Evolutionary conservation across 2,329 filamentous ascomycete species (phyloP).

Genomic region (Westerdykella sp.): DNA sequence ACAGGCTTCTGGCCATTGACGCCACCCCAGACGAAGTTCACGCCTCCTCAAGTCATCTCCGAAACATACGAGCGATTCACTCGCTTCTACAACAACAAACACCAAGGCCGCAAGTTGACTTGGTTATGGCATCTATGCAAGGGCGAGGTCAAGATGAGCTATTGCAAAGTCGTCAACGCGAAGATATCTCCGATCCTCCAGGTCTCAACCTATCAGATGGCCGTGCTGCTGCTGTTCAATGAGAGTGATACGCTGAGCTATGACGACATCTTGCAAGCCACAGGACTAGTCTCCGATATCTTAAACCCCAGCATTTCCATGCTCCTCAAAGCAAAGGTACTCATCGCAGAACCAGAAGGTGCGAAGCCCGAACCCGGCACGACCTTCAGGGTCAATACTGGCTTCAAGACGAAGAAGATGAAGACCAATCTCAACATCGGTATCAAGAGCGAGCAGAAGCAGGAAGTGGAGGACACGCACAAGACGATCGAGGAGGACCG

Average conservation of each 20-base stretch:
- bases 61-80: conserved; percentile 85
- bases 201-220: conserved; percentile 97
- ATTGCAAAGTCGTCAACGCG: conserved; percentile 58
- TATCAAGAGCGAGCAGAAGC: conserved; percentile 92
- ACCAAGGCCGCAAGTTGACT: conserved; percentile 90
- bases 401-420: conserved; percentile 98
- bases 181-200: conserved; percentile 96
- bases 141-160: conserved; percentile 90
- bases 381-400: conserved; percentile 78
- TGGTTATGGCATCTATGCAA: conserved; percentile 99
- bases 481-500: conserved; percentile 99
- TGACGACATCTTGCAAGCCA: conserved; percentile 78
- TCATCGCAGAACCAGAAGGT: conserved; percentile 63
- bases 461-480: conserved; percentile 93
- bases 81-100: conserved; percentile 91
- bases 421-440: conserved; percentile 93
- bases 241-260: conserved; percentile 80
- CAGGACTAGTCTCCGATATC: conserved; percentile 71
- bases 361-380: conserved; percentile 74
- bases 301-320: conserved; percentile 82
- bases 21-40: conserved; percentile 80
- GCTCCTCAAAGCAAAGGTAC: conserved; percentile 87
- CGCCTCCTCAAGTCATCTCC: conserved; percentile 75
- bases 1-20: conserved; percentile 96
- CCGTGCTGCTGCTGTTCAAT: conserved; percentile 89